These are phyloP conservation scores for Tubosaeta sp. DNA, from an alignment of 768 basidiomycete genomes.

Conservation along the genomic window DNA sequence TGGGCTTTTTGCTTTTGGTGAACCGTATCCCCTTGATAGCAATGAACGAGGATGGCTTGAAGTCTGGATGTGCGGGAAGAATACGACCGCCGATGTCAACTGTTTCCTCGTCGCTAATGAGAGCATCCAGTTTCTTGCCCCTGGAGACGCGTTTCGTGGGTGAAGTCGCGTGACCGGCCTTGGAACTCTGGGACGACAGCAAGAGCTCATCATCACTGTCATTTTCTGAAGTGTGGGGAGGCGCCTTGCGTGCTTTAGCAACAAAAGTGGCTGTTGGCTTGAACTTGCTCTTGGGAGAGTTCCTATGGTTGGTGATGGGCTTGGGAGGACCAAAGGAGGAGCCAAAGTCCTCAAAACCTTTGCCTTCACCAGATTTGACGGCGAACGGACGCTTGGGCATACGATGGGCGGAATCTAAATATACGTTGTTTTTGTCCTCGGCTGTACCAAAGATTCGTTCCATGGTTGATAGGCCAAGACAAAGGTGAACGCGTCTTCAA, in stretches of 20 bases:
- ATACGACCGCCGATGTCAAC: slow-evolving; percentile 14
- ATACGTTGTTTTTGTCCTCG: not conserved
- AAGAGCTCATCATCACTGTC: slow-evolving; percentile 30
- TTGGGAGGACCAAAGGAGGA: slow-evolving; percentile 17
- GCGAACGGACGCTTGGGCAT: slow-evolving; percentile 21
- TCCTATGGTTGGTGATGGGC: not conserved
- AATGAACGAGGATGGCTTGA: slow-evolving; percentile 10
- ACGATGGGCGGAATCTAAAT: slow-evolving; percentile 16
- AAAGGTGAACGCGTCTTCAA: not conserved
- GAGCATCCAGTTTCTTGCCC: not conserved
- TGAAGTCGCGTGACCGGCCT: slow-evolving; percentile 6
- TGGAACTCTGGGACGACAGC: slow-evolving; percentile 23
- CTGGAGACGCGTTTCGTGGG: slow-evolving; percentile 10
- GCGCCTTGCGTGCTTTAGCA: not conserved
- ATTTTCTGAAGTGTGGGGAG: not conserved
- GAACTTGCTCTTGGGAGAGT: slow-evolving; percentile 6
- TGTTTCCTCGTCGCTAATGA: slow-evolving; percentile 3
- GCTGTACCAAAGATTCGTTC: slow-evolving; percentile 10
- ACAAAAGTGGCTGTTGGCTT: not conserved
- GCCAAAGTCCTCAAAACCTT: slow-evolving; percentile 24
- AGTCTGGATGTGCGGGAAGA: slow-evolving; percentile 22
- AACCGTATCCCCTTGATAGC: slow-evolving; percentile 24
- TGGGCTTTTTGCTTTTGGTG: slow-evolving; percentile 32
- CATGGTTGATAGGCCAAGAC: slow-evolving; percentile 13
- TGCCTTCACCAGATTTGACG: slow-evolving; percentile 25